Conservation (phyloP, 768 basidiomycete species). For the Auricularia sp. region DNA sequence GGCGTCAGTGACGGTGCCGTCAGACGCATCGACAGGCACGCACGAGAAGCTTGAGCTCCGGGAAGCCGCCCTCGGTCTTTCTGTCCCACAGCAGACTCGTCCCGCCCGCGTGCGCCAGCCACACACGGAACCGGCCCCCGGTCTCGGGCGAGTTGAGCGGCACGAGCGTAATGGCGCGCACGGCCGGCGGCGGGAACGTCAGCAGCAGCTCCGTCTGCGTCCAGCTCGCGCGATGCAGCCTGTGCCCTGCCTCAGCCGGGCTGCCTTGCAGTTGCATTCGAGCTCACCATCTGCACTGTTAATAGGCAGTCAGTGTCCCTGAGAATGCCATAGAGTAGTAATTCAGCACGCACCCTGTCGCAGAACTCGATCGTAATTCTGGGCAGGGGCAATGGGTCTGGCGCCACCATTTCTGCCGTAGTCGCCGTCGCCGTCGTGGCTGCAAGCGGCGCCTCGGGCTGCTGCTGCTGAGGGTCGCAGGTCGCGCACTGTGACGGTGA, state of each 20-base stretch:
- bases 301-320: constrained; percentile 1
- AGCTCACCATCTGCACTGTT: constrained; percentile 71
- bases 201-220: constrained; percentile 85
- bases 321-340: background rate
- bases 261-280: background rate
- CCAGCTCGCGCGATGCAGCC: constrained; percentile 91
- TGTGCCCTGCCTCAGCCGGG: background rate
- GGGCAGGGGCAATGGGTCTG: constrained; percentile 22
- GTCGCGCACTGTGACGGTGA: too few relatives aligned
- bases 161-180: constrained; percentile 58
- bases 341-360: constrained; percentile 55
- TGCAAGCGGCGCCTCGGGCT: background rate
- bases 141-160: constrained; percentile 76
- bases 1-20: background rate
- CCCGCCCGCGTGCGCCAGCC: constrained; percentile 39
- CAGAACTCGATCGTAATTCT: constrained; percentile 86
- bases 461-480: background rate
- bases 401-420: background rate
- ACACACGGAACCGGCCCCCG: constrained; percentile 84
- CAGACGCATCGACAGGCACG: constrained; percentile 17
- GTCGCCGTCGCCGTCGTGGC: background rate
- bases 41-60: constrained; percentile 78
- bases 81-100: constrained; percentile 74
- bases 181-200: constrained; percentile 74
- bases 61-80: constrained; percentile 85